These are phyloP conservation scores for Leccinum variicolor DNA, from an alignment of 768 basidiomycete species.

Conservation along the genomic window DNA sequence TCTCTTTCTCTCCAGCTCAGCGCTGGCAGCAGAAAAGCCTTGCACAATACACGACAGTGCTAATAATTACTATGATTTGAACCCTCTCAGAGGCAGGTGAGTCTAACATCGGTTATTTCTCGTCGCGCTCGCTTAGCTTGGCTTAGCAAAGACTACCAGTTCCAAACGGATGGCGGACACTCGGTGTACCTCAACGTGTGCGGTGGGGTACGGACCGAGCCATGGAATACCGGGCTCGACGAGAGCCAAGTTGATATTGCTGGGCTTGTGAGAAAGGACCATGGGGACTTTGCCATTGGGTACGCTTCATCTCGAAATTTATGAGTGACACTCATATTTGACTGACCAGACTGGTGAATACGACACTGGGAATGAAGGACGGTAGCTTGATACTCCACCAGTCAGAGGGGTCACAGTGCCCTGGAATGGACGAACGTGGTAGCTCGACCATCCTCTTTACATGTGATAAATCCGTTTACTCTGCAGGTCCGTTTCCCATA, in stretches of 20 bases:
- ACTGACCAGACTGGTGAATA: conserved; percentile 42
- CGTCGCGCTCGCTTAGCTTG: conserved; percentile 7
- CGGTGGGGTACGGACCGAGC: conserved; percentile 49
- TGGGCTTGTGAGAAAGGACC: conserved; percentile 57
- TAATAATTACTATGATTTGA: conserved; percentile 67
- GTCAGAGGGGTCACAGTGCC: conserved; percentile 64
- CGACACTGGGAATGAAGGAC: conserved; percentile 53
- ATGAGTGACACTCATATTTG: neutral
- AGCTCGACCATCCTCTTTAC: conserved; percentile 74
- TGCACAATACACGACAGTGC: conserved; percentile 51
- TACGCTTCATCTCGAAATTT: conserved; percentile 23
- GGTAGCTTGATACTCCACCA: conserved; percentile 55
- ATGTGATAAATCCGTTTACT: conserved; percentile 65
- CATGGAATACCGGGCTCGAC: conserved; percentile 55
- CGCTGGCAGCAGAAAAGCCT: conserved; percentile 44
- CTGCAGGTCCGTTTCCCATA: conserved; percentile 36
- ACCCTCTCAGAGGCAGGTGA: conserved; percentile 55
- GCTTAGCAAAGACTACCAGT: conserved; percentile 61
- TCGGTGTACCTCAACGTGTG: conserved; percentile 64
- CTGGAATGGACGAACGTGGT: conserved; percentile 43
- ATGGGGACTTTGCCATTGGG: conserved; percentile 75
- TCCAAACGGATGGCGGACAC: conserved; percentile 46
- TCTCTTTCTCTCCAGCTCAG: conserved; percentile 3
- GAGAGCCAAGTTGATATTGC: conserved; percentile 49
- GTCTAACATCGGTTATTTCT: conserved; percentile 4